phyloP scores from a whole-genome alignment of 768 basidiomycete genomes.

The Russula sp. region DNA sequence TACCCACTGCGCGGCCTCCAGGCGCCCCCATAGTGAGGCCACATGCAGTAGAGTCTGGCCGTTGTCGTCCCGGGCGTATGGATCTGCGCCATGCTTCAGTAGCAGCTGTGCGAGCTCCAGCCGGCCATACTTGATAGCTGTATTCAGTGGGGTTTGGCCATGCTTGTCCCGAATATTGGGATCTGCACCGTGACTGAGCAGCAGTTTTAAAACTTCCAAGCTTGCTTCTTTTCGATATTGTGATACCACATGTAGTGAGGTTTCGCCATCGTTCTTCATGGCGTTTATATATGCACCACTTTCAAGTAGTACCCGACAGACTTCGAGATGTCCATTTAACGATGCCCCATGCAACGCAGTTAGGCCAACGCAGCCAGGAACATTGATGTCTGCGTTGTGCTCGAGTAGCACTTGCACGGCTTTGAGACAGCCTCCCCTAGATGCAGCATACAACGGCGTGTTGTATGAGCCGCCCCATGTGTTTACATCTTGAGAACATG shows the following conservation, averaged over 20 bases:
- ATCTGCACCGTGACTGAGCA: neutral
- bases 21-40: neutral
- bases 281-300: neutral
- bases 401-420: neutral
- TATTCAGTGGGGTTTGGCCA: neutral
- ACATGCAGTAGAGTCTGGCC: neutral
- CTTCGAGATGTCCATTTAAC: neutral
- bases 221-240: neutral
- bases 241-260: neutral
- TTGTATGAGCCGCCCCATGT: fast-evolving
- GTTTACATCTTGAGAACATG: neutral
- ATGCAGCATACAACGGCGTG: neutral
- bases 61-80: neutral
- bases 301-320: neutral
- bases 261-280: fast-evolving
- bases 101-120: neutral
- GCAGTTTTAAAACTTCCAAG: neutral
- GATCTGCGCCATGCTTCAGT: neutral
- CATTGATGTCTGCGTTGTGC: neutral
- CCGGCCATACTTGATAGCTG: neutral
- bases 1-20: neutral
- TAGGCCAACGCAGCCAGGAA: neutral
- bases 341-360: neutral
- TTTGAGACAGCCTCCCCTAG: neutral
- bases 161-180: neutral